Base-by-base conservation (phyloP, 2,329 filamentous ascomycete genomes). In the Aschersonia sp. region DNA sequence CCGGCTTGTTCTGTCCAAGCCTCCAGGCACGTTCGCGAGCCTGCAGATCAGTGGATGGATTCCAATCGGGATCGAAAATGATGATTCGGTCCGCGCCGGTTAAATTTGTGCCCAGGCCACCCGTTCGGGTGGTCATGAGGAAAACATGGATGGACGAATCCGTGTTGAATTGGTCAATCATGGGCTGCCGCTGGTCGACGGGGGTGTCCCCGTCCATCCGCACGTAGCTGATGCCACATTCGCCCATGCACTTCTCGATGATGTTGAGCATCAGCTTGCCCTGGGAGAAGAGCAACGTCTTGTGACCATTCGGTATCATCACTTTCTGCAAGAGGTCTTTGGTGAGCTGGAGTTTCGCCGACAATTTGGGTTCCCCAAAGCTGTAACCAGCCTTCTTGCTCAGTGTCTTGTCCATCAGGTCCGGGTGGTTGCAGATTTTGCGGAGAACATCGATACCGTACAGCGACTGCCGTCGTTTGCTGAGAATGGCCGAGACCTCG, bases 11-110 rank as follows among this genome's bases (percentile, higher is more conserved):
- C 67, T 98, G 92, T 0, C 92, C 92, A 2, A 98, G 69, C 49
- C 92, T 81, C 92, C 92, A 98, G 5, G 94, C 92, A 58, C 92
- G 79, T 65, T 98, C 92, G 44, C 92, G 82, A 12, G 92, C 92
- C 66, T 98, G 92, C 30, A 96, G 73, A 59, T 98, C 92, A 0
- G 90, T 97, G 0, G 90, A 96, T 2, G 90, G 92, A 57, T 97
- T 97, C 92, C 92, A 98, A 61, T 98, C 92, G 0, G 92, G 94
- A 58, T 98, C 94, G 59, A 92, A 98, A 47, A 98, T 97, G 59
- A 98, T 95, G 53, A 98, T 90, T 35, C 92, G 81, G 60, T 95
- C 87, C 5, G 92, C 92, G 6, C 92, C 92, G 0, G 92, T 98
- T 29, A 98, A 70, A 55, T 98, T 98, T 44, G 95, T 84, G 5